A percentile compares a stretch with the other conserved stretches of the same genome.
Conservation (phyloP, 2,329 filamentous ascomycete genomes). For the Paramyrothecium roridum region DNA sequence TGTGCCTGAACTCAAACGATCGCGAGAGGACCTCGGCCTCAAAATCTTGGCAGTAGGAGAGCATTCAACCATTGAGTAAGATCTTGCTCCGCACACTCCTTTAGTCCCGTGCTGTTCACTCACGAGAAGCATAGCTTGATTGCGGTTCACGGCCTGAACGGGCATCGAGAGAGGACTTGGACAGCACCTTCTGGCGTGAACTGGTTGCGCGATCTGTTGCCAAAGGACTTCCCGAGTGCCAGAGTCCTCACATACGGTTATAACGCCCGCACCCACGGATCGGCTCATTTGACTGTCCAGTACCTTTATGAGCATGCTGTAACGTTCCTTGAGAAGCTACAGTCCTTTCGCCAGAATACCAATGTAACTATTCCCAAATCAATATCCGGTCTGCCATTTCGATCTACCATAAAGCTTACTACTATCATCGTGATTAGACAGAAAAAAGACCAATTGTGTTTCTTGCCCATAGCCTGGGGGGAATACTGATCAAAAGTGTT, state of each 20-base stretch:
- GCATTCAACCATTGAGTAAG: neutral
- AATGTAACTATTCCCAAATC: neutral
- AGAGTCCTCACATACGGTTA: neutral
- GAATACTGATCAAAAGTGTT: neutral
- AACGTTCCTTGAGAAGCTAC: neutral
- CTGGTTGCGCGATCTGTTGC: neutral
- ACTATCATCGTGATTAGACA: neutral
- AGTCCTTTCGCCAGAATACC: neutral
- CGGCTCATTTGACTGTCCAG: neutral
- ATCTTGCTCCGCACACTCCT: neutral
- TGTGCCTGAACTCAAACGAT: neutral
- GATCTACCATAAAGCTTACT: neutral
- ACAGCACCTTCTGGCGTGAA: neutral
- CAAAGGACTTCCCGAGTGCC: neutral
- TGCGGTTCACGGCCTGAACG: neutral
- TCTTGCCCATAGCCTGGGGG: neutral
- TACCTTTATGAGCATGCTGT: neutral
- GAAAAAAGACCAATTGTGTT: neutral
- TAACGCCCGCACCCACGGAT: neutral
- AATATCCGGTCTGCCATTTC: neutral
- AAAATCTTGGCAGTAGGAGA: neutral
- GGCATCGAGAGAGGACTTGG: neutral
- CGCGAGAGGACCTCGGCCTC: neutral
- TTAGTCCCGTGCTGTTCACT: neutral
- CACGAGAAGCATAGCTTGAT: neutral